Base-by-base conservation (phyloP, 2,329 filamentous ascomycete genomes). In the Ophiognomonia clavigignenti-juglandacearum region DNA sequence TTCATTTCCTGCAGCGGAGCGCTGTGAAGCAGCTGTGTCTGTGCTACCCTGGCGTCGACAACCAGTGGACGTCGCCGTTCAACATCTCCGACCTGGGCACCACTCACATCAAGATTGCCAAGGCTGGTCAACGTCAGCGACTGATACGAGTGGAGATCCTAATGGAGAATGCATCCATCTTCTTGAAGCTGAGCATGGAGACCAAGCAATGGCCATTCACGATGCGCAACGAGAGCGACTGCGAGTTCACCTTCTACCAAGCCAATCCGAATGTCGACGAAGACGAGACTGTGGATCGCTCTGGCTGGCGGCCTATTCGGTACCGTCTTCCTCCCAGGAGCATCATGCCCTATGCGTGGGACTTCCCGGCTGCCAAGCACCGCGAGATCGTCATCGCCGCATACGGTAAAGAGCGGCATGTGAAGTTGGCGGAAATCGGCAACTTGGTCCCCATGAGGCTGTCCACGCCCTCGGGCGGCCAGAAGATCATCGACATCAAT, bases 291-390 rank as follows among this genome's bases (percentile, higher is more conserved):
- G 85, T 88, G 56, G 88, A 96, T 59, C 75, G 83, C 47, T 91
- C 88, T 44, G 88, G 89, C 4, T 98, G 93, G 88, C 86, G 88
- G 54, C 91, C 90, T 2, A 88, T 98, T 52, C 79, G 89, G 44
- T 98, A 98, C 67, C 85, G 92, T 26, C 74, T 98, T 24, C 95
- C 95, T 2, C 84, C 92, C 11, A 79, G 93, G 51, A 97, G 92
- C 65, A 96, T 98, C 65, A 98, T 98, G 93, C 93, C 95, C 1
- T 98, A 98, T 60, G 92, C 93, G 2, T 98, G 93, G 93, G 95
- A 98, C 62, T 98, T 96, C 67, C 95, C 93, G 1, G 92, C 93
- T 1, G 91, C 90, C n/a, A 96, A 95, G 69, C 86, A 88, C 68
- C 95, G 93, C 59, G 93, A 96, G 63, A 80, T 98, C 32, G 82